phyloP scores from a whole-genome alignment of 306 rosid species.

The Rosa rugosa region DNA sequence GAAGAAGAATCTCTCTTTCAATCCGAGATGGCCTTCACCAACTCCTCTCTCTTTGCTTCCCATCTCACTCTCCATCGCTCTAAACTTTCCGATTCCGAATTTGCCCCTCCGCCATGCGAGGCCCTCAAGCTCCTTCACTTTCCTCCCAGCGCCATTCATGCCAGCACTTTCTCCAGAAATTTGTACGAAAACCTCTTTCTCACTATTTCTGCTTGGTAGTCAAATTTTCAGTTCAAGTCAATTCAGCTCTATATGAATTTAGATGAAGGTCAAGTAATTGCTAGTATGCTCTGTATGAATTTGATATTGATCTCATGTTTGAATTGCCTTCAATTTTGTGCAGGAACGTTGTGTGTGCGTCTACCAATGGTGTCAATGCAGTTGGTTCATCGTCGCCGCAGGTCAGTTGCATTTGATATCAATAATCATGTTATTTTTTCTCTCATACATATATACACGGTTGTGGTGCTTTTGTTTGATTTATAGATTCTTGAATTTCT shows the following conservation, averaged over 20 bases:
- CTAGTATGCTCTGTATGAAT: not conserved
- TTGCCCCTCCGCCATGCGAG: constrained; percentile 21
- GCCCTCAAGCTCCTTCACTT: constrained; percentile 5
- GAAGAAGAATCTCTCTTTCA: too few species aligned
- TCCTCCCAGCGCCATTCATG: not conserved
- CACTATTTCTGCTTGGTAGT: not conserved
- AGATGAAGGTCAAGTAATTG: too few species aligned
- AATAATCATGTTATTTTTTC: too few species aligned
- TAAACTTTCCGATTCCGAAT: constrained; percentile 36
- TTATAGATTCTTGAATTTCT: too few species aligned
- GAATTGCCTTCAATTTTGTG: constrained; percentile 29
- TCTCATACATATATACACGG: too few species aligned
- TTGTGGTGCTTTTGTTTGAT: too few species aligned
- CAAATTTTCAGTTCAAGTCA: too few species aligned
- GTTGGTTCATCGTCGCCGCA: constrained; percentile 51
- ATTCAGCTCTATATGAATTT: too few species aligned
- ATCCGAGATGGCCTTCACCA: constrained; percentile 52
- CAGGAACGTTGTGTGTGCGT: constrained; percentile 60
- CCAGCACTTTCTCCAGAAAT: constrained; percentile 13
- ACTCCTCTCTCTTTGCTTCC: constrained; percentile 48
- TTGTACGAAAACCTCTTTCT: constrained; percentile 32
- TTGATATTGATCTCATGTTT: not conserved
- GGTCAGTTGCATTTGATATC: constrained; percentile 49
- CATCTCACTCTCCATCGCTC: constrained; percentile 25
- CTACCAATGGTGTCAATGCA: constrained; percentile 65